A percentile compares a stretch with the other conserved stretches of the same genome.
These are phyloP conservation scores for Chaetomiaceae sp. DNA, from an alignment of 2,329 filamentous ascomycete species.

Conservation along the genomic window DNA sequence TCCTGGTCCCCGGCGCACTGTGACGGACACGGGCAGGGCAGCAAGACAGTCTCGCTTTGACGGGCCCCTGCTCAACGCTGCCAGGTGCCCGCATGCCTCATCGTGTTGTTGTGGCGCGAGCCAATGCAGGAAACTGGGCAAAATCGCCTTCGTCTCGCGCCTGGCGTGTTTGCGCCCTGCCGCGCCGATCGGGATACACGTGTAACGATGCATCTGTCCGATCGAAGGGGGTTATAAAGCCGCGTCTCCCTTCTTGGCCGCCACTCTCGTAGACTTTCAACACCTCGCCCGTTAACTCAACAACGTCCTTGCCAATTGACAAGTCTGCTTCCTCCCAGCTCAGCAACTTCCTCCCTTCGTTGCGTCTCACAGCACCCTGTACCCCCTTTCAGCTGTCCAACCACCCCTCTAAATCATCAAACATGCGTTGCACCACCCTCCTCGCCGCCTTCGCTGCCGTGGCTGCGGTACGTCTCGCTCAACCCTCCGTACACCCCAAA, in stretches of 20 bases:
- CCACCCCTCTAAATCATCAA: constrained; percentile 15
- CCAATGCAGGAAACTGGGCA: neutral
- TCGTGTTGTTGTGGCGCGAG: constrained; percentile 7
- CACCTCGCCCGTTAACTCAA: too few species aligned
- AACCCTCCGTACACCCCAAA: neutral
- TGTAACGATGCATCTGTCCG: too few species aligned
- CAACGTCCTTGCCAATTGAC: too few species aligned
- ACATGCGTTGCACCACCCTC: constrained; percentile 40
- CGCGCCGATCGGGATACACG: too few species aligned
- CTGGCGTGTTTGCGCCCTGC: too few species aligned
- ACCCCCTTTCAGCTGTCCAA: neutral
- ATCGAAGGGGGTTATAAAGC: too few species aligned
- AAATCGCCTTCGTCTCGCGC: neutral
- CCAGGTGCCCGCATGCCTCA: constrained; percentile 8
- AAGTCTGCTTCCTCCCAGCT: too few species aligned
- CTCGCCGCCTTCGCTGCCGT: constrained; percentile 34
- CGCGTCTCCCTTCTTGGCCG: too few species aligned
- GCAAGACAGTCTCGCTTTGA: constrained; percentile 7
- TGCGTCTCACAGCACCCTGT: too few species aligned
- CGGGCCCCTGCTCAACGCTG: neutral
- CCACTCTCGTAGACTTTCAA: too few species aligned
- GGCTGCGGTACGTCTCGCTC: constrained; percentile 23
- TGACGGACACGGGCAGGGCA: neutral
- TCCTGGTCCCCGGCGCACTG: too few species aligned
- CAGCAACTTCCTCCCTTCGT: too few species aligned